These are phyloP conservation scores for Paramecium sonneborni DNA, from an alignment of 73 alveolate species.

Conservation along the genomic window DNA sequence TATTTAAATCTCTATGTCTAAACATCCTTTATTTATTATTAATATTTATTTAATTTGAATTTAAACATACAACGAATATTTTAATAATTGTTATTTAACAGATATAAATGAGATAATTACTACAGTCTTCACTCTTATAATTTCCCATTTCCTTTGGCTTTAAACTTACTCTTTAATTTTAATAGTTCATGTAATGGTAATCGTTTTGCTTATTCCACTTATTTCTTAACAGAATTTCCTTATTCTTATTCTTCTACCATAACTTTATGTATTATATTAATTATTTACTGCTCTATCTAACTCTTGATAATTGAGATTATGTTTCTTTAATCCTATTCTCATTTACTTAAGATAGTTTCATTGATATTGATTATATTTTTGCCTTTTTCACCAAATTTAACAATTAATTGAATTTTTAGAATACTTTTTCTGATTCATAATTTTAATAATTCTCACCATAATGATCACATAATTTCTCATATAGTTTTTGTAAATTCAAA, in stretches of 20 bases:
- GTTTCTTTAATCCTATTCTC: not conserved
- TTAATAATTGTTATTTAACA: not conserved
- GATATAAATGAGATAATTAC: not conserved
- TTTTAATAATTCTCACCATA: not conserved
- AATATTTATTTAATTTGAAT: constrained; percentile 15
- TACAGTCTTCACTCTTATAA: not conserved
- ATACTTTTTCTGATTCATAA: not conserved
- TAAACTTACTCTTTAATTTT: not conserved
- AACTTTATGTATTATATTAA: not conserved
- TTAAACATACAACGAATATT: constrained; percentile 8
- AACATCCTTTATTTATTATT: not conserved
- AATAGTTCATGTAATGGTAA: not conserved
- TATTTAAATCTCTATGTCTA: not conserved
- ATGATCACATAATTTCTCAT: not conserved
- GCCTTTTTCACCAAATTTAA: not conserved
- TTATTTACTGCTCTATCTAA: not conserved
- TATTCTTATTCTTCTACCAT: not conserved
- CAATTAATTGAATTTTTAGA: not conserved
- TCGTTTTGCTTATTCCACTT: not conserved
- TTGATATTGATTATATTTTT: not conserved
- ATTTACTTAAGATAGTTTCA: not conserved
- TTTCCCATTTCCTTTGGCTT: not conserved
- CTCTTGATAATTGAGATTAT: not conserved
- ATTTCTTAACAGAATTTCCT: not conserved
- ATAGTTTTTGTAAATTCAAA: not conserved